Conservation (phyloP, 164 flowering plant genomes). For the Paratinospora sagittata region DNA sequence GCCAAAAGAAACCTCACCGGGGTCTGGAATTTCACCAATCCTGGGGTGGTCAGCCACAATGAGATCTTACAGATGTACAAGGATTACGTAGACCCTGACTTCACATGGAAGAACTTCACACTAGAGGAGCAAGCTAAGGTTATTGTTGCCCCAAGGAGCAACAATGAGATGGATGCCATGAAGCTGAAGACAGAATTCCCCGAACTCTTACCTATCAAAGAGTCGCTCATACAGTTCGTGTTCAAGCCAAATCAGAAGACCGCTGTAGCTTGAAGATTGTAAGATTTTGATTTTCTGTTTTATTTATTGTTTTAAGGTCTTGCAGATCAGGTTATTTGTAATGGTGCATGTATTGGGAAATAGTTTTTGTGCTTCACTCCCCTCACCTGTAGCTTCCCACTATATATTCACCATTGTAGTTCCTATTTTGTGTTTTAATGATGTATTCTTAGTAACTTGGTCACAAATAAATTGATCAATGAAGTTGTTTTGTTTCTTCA, state of each 20-base stretch:
- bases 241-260: slow-evolving; percentile 40
- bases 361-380: not conserved
- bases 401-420: slow-evolving; percentile 5
- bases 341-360: slow-evolving; percentile 1
- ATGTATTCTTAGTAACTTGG: slow-evolving; percentile 12
- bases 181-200: slow-evolving; percentile 36
- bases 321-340: not conserved
- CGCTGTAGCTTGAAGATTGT: slow-evolving; percentile 18
- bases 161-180: slow-evolving; percentile 34
- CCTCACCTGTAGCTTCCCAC: slow-evolving; percentile 7
- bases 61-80: slow-evolving; percentile 38
- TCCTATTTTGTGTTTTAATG: slow-evolving; percentile 10
- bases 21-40: slow-evolving; percentile 40
- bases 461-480: not conserved
- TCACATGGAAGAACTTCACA: slow-evolving; percentile 39
- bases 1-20: slow-evolving; percentile 40
- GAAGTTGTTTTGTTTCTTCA: not conserved
- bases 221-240: slow-evolving; percentile 32
- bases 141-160: slow-evolving; percentile 39
- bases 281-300: slow-evolving; percentile 4
- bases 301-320: slow-evolving; percentile 11
- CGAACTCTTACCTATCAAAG: slow-evolving; percentile 33
- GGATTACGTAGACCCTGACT: slow-evolving; percentile 32
- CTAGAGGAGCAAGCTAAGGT: slow-evolving; percentile 44
- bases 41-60: slow-evolving; percentile 42